A percentile compares a stretch with the other conserved stretches of the same genome.
Evolutionary conservation across 352 stramenopile genomes (phyloP).

Genomic region (Phytophthora colocasiae): DNA sequence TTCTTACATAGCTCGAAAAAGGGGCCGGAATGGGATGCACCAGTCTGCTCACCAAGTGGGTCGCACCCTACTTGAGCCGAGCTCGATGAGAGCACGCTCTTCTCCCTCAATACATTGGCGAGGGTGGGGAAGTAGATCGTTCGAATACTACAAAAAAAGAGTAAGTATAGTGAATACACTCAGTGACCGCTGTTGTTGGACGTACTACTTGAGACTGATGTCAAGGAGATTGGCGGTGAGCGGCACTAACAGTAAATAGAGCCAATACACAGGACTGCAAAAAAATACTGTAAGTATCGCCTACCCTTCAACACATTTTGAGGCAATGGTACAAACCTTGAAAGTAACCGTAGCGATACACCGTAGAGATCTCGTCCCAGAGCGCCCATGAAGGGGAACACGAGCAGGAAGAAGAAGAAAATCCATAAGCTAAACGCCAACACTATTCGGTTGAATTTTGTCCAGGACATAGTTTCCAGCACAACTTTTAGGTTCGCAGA

Average conservation of each 20-base stretch:
- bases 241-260: slow-evolving; percentile 69
- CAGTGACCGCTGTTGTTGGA: background rate
- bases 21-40: slow-evolving; percentile 16
- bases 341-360: slow-evolving; percentile 62
- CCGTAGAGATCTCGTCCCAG: slow-evolving; percentile 64
- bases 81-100: slow-evolving; percentile 49
- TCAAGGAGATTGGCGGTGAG: slow-evolving; percentile 68
- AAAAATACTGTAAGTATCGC: background rate
- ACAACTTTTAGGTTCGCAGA: slow-evolving; percentile 82
- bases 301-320: background rate
- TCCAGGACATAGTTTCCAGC: slow-evolving; percentile 81
- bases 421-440: slow-evolving; percentile 63
- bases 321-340: slow-evolving; percentile 37
- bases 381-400: slow-evolving; percentile 59
- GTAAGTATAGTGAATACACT: slow-evolving; percentile 8
- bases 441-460: slow-evolving; percentile 67
- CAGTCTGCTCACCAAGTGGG: slow-evolving; percentile 18
- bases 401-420: slow-evolving; percentile 71
- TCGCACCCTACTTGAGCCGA: slow-evolving; percentile 57
- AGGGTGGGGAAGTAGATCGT: slow-evolving; percentile 75
- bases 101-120: slow-evolving; percentile 73
- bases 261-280: slow-evolving; percentile 68
- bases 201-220: slow-evolving; percentile 75
- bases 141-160: slow-evolving; percentile 42
- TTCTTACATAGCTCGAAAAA: slow-evolving; percentile 48